Base-by-base conservation (phyloP, 2,329 filamentous ascomycete species). In the Penicillium sp. region DNA sequence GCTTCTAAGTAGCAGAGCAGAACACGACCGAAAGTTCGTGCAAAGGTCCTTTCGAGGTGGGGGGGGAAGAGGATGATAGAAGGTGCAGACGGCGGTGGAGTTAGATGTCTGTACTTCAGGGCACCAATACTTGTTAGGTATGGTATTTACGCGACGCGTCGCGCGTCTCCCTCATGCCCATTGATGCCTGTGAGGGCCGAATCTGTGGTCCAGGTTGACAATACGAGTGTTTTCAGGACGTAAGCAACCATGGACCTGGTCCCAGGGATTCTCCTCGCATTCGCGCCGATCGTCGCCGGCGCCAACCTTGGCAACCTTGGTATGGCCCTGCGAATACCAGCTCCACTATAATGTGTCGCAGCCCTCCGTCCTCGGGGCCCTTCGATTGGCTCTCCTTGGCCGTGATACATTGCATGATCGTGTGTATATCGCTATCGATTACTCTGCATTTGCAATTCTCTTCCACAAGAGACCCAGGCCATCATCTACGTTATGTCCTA, bases 61-160 rank as follows among this genome's bases (percentile, higher is more conserved):
- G 32, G 28, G 14, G 33, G 26, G 27, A 31, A 20, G 17, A 35
- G 16, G 38, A 32, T 23, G 37, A 40, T 36, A 30, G 34, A 36
- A 6, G 17, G 7, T 13, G 20, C 17, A 27, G 21, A 26, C 23
- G 14, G 11, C 23, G 27, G 26, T 16, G 7, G 19, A n/a, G 34
- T 16, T 14, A 23, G 28, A 18, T 36, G 14, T n/a, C n/a, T n/a
- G n/a, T n/a, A n/a, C n/a, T n/a, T n/a, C n/a, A n/a, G n/a, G 7
- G 21, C 6, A 27, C 14, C 5, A 27, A 36, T 41, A 41, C 39
- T 6, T 28, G 34, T 28, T 18, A 19, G 20, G 28, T 20, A 30
- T 58, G 47, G 60, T 62, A 49, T 47, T n/a, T 7, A 40, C 43
- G 44, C 45, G 39, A 40, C 56, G 52, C 53, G 54, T 58, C 53